A percentile compares a stretch with the other conserved stretches of the same genome.
These are phyloP conservation scores for Plasmodium ovale DNA, from an alignment of 169 alveolate genomes.

Conservation along the genomic window DNA sequence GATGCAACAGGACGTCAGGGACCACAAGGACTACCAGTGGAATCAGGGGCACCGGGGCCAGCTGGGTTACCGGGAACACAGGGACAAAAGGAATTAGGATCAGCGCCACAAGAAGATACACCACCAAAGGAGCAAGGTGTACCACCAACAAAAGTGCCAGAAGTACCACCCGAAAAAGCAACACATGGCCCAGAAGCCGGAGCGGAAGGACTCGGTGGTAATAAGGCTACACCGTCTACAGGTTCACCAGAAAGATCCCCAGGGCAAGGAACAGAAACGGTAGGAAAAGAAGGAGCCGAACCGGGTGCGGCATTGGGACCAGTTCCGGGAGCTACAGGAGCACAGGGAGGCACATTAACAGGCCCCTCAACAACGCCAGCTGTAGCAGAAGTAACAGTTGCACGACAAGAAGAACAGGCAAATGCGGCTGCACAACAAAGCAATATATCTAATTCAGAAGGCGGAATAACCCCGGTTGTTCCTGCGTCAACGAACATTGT, in stretches of 20 bases:
- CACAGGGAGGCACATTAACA: not conserved
- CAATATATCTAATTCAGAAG: not conserved
- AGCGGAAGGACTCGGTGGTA: not conserved
- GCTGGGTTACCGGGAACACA: not conserved
- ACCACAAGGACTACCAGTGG: constrained; percentile 2
- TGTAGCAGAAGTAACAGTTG: not conserved
- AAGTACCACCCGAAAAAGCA: not conserved
- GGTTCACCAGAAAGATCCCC: not conserved
- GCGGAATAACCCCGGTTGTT: not conserved
- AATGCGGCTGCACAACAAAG: not conserved
- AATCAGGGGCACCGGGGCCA: not conserved
- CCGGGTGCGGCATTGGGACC: too few species aligned
- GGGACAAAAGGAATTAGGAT: too few species aligned
- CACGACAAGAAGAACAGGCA: not conserved
- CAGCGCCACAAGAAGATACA: too few species aligned
- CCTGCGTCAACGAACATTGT: not conserved
- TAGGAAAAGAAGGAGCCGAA: too few species aligned
- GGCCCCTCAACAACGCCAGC: not conserved
- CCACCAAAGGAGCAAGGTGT: too few species aligned
- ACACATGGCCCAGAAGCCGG: not conserved
- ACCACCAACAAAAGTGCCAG: too few species aligned
- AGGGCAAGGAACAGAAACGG: too few species aligned
- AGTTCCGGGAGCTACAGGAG: not conserved
- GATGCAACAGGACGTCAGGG: not conserved
- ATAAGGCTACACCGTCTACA: not conserved